These are phyloP conservation scores for Phytophthora hybrid DNA, from an alignment of 352 stramenopile species.

Conservation along the genomic window DNA sequence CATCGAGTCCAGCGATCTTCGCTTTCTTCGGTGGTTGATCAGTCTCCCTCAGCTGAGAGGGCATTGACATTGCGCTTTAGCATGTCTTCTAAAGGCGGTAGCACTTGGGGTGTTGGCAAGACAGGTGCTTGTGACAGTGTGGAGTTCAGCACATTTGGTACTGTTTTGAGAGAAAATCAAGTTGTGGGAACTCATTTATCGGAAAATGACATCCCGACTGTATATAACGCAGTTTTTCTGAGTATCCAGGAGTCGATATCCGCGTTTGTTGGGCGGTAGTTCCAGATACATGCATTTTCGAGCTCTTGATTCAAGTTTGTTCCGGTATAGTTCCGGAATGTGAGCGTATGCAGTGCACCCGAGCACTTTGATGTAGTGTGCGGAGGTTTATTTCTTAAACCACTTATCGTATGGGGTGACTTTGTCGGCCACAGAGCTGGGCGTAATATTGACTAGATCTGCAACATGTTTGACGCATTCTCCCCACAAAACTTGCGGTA, in stretches of 20 bases:
- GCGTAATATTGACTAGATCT: conserved; percentile 17
- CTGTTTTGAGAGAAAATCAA: conserved; percentile 4
- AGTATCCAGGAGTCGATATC: conserved; percentile 18
- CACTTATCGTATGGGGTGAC: conserved; percentile 25
- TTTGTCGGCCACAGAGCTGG: conserved; percentile 21
- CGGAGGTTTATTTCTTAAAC: conserved; percentile 9
- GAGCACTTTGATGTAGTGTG: conserved; percentile 21
- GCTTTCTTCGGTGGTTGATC: neutral
- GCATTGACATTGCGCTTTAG: neutral
- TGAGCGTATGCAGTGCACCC: conserved; percentile 21
- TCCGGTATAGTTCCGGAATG: conserved; percentile 11
- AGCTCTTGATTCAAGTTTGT: no score
- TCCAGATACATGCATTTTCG: conserved; percentile 21
- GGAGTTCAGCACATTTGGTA: neutral
- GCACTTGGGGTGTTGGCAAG: conserved; percentile 1
- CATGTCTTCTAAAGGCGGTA: neutral
- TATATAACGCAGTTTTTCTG: conserved; percentile 23
- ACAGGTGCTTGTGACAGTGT: neutral
- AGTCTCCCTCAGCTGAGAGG: neutral
- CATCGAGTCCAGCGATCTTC: no score
- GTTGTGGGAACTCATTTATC: conserved; percentile 8
- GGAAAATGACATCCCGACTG: conserved; percentile 17
- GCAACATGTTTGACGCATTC: conserved; percentile 12
- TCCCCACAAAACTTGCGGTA: no score
- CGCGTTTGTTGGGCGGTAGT: conserved; percentile 23